Evolutionary conservation across 2,329 filamentous ascomycete genomes (phyloP), one percentile per base, ranked within the genome.

Genomic region (Aspergillus proliferans): DNA sequence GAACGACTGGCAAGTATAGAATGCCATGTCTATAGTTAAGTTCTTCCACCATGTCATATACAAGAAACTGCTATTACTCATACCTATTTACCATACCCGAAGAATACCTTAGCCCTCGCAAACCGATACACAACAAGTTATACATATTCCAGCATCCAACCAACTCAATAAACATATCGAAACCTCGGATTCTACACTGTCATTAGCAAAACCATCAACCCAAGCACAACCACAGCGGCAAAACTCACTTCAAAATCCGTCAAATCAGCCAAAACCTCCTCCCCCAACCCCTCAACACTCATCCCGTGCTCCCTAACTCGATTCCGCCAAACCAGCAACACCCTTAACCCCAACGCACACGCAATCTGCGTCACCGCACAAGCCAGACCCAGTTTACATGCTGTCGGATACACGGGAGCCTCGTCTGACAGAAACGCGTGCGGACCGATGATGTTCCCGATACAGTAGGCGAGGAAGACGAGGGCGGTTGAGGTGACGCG

Each of bases 361-460:
- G 30, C 52, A 6, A 55, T 51, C 44, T 63, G 60, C 6, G 49
- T 49, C 15, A 56, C 43, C 6, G 55, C 52, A 26, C 59, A 63
- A 7, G 69, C 71, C 3, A 81, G 58, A 14, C 76, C 75, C 6
- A 78, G 62, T 48, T 74, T 78, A 46, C 75, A 79, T 1, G 78
- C 79, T 0, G 78, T 80, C 26, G 66, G 63, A 26, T 81, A 82
- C 0, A 70, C 57, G 0, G 73, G 73, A 0, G 73, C 71, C 52
- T 75, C 65, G 5, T 59, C 59, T 0, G 62, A 60, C 43, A 70
- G 63, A 47, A 76, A 76, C 0, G 71, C 71, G 50, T 75, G 73
- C 6, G 73, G 72, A 0, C 61, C 61, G n/a, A 63, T 62, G 45
- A 63, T 71, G 41, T 74, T 75, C 1, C 71, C 72, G 2, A 68